Conservation (phyloP, 495 filamentous ascomycete genomes). For the Platismatia glauca region DNA sequence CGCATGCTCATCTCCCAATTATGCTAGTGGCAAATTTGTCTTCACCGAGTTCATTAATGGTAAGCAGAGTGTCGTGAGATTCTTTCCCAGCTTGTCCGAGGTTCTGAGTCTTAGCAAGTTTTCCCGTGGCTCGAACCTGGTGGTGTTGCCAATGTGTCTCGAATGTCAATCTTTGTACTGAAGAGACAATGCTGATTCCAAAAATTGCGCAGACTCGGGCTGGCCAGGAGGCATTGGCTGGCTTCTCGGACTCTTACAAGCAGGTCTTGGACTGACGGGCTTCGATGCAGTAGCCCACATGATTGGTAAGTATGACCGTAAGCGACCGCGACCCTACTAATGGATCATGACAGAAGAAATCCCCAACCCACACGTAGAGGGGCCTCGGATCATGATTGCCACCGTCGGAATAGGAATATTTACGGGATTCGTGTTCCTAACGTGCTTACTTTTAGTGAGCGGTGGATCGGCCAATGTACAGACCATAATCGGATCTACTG, state of each 20-base stretch:
- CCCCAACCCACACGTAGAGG: slow-evolving; percentile 54
- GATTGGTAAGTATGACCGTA: slow-evolving; percentile 30
- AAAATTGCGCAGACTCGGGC: slow-evolving; percentile 28
- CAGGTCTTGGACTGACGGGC: slow-evolving; percentile 51
- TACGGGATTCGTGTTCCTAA: slow-evolving; percentile 60
- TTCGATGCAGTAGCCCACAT: slow-evolving; percentile 58
- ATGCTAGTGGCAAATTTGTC: slow-evolving; percentile 48
- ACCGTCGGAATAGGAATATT: slow-evolving; percentile 60
- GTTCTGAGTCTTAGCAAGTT: background rate
- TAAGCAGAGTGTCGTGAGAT: slow-evolving; percentile 16
- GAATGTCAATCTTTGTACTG: background rate
- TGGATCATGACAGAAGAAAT: slow-evolving; percentile 49
- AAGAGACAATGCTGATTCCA: background rate
- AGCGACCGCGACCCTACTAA: background rate
- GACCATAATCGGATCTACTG: slow-evolving; percentile 50
- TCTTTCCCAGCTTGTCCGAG: background rate
- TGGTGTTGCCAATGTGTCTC: background rate
- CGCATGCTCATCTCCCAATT: slow-evolving; percentile 52
- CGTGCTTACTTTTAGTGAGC: background rate
- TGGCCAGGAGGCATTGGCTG: slow-evolving; percentile 56
- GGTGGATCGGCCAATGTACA: slow-evolving; percentile 37
- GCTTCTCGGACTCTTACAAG: slow-evolving; percentile 54
- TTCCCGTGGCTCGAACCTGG: background rate
- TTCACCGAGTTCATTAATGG: slow-evolving; percentile 52
- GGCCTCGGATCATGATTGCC: slow-evolving; percentile 64